Base-by-base conservation (phyloP, 2,329 filamentous ascomycete species). In the Fusarium sp. region DNA sequence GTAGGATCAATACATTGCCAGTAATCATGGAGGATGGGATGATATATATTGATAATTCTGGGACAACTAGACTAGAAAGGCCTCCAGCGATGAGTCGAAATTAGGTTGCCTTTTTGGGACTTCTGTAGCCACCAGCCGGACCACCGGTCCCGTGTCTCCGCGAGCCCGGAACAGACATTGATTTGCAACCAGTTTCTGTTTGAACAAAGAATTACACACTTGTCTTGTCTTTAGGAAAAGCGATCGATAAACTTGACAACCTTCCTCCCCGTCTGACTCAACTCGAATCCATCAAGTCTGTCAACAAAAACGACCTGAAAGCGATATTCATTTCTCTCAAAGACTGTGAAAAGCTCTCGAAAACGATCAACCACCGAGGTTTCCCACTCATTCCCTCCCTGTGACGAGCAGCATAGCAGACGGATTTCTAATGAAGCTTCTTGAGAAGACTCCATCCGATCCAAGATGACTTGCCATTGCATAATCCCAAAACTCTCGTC, bases 391-490 rank as follows among this genome's bases (percentile, higher is more conserved):
- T 46, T 49, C 20, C 37, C 11, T 3, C 11, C 31, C 8, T 33
- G 31, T 15, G 13, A n/a, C n/a, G n/a, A 43, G 25, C 25, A 25
- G 10, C 25, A 25, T 15, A 81, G 53, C 54, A 80, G 25, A 9
- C 75, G 54, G 11, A 73, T 35, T 63, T 80, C 67, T 0, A 72
- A 56, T 0, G 45, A 66, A 3, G 63, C 50, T 10, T 77, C 76
- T 49, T 66, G 18, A 0, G 72, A 70, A 2, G 64, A 69, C 15
- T 75, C 67, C 39, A 76, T 51, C 51, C 69, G 74, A 14, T 73
- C 66, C 6, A 82, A 42, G 4, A 83, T 75, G 2, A 82, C 66
- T 58, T 84, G 81, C 79, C 80, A 83, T 37, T 83, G 78, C 0
- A 83, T 50, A 4, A 83, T 52, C 0, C 76, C 76, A 6, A 58